Evolutionary conservation across 768 basidiomycete genomes (phyloP).

Genomic region (Pulveroboletus ravenelii): DNA sequence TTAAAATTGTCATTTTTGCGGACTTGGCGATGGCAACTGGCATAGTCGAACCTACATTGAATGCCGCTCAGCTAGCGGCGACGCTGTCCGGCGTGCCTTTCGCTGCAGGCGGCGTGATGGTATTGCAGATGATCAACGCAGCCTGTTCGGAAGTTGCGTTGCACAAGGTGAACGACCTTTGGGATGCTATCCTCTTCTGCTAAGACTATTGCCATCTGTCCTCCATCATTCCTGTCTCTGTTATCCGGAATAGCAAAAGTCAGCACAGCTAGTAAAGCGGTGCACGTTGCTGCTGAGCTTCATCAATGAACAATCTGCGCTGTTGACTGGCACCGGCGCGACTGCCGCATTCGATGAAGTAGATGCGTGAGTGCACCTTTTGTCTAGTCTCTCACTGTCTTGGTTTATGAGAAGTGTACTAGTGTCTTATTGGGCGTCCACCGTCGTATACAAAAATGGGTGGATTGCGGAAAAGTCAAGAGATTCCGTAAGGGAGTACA

Average conservation of each 20-base stretch:
- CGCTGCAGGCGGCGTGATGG: conserved; percentile 39
- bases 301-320: conserved; percentile 37
- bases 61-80: conserved; percentile 40
- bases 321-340: conserved; percentile 39
- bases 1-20: neutral
- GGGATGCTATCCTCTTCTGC: neutral
- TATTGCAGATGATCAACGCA: conserved; percentile 41
- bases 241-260: conserved; percentile 35
- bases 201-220: neutral
- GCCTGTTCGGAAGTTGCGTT: conserved; percentile 43
- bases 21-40: conserved; percentile 12
- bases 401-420: neutral
- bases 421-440: conserved; percentile 43
- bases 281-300: conserved; percentile 38
- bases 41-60: conserved; percentile 16
- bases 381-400: neutral
- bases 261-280: conserved; percentile 38
- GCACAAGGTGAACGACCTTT: conserved; percentile 41
- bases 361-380: conserved; percentile 34
- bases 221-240: neutral
- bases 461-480: conserved; percentile 34
- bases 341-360: conserved; percentile 40
- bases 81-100: conserved; percentile 43
- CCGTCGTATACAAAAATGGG: conserved; percentile 37
- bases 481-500: conserved; percentile 34